Percentiles rank a stretch among this genome's conserved stretches.
Evolutionary conservation across 2,329 filamentous ascomycete species (phyloP).

Genomic region (Clonostachys chloroleuca): DNA sequence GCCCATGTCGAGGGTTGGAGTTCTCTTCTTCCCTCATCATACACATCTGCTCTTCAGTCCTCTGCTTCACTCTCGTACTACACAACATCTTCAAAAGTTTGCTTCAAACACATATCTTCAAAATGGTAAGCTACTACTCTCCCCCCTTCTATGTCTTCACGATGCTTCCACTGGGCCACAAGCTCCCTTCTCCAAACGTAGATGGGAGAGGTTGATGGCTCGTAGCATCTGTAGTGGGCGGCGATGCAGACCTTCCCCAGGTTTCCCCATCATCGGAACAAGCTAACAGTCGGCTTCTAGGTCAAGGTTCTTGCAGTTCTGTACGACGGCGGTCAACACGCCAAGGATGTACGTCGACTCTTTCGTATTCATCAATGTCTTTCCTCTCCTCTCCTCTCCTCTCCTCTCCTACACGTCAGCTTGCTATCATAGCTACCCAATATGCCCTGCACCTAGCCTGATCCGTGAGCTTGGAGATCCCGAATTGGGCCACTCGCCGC

Average conservation of each 20-base stretch:
- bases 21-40: background rate
- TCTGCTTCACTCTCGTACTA: no score
- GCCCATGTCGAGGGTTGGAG: background rate
- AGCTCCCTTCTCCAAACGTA: background rate
- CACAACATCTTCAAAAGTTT: no score
- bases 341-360: constrained; percentile 63
- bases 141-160: background rate
- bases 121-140: background rate
- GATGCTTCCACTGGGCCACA: background rate
- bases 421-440: no score
- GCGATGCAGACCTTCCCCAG: background rate
- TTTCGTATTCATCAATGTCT: no score
- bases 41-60: background rate
- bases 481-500: no score
- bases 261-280: background rate
- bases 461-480: no score
- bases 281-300: constrained; percentile 36
- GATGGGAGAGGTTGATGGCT: no score
- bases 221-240: no score
- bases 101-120: background rate
- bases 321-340: constrained; percentile 89
- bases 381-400: no score
- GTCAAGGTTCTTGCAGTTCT: constrained; percentile 93
- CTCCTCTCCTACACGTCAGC: no score
- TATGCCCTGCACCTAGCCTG: no score